phyloP scores from a whole-genome alignment of 495 filamentous ascomycete genomes.

The Penicillium psychrofluorescens region DNA sequence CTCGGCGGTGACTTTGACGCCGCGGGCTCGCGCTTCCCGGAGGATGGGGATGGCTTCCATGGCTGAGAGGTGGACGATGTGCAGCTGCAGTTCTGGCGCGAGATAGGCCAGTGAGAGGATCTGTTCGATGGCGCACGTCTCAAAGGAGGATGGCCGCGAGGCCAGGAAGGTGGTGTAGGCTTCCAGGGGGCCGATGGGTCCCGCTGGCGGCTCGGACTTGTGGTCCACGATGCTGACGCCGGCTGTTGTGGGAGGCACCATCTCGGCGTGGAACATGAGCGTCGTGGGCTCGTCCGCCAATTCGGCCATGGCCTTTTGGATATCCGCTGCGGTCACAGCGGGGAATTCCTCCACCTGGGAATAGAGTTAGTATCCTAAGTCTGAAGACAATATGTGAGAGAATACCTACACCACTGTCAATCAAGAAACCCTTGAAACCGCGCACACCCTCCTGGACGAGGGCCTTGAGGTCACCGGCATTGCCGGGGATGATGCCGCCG shows the following conservation, averaged over 20 bases:
- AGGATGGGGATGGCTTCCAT: slow-evolving; percentile 90
- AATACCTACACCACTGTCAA: slow-evolving; percentile 82
- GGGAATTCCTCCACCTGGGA: slow-evolving; percentile 88
- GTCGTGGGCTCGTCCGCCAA: slow-evolving; percentile 74
- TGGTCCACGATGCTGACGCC: slow-evolving; percentile 78
- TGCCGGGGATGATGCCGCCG: slow-evolving; percentile 90
- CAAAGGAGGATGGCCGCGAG: slow-evolving; percentile 82
- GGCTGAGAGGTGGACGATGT: slow-evolving; percentile 93
- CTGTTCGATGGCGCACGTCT: slow-evolving; percentile 83
- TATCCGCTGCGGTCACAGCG: slow-evolving; percentile 72
- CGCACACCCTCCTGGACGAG: slow-evolving; percentile 80
- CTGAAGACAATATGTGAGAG: slow-evolving; percentile 1
- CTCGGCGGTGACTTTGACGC: slow-evolving; percentile 89
- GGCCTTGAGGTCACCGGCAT: slow-evolving; percentile 68
- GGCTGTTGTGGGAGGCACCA: slow-evolving; percentile 81
- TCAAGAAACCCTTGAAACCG: slow-evolving; percentile 97
- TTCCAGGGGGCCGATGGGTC: slow-evolving; percentile 67
- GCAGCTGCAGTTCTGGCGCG: slow-evolving; percentile 77
- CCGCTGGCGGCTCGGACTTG: slow-evolving; percentile 61
- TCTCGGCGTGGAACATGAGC: slow-evolving; percentile 98
- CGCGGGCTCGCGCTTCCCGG: slow-evolving; percentile 65
- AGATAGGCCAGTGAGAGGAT: slow-evolving; percentile 74
- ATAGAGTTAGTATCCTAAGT: slow-evolving; percentile 5
- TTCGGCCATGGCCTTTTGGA: slow-evolving; percentile 69
- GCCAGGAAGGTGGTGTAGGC: slow-evolving; percentile 87